Conservation (phyloP, 2,329 filamentous ascomycete genomes). For the Phaeomoniella chlamydospora region DNA sequence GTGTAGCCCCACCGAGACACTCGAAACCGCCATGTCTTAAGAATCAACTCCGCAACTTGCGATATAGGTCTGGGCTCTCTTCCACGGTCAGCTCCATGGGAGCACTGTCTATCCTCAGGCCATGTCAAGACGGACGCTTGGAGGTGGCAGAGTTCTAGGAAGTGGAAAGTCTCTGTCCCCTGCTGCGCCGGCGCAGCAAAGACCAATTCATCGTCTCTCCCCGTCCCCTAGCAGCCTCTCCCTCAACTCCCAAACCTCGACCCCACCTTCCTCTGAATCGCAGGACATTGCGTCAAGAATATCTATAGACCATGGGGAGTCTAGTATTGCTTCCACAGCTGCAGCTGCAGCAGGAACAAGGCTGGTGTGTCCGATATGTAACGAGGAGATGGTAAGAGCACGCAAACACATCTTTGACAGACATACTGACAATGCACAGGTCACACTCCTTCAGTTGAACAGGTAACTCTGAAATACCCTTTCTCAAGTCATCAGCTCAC, state of each 20-base stretch:
- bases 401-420: constrained; percentile 1
- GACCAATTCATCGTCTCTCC: constrained; percentile 35
- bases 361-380: constrained; percentile 93
- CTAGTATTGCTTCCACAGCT: constrained; percentile 26
- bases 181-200: constrained; percentile 27
- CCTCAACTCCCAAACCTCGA: constrained; percentile 60
- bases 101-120: constrained; percentile 11
- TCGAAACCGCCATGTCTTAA: background rate
- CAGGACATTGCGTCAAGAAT: constrained; percentile 75
- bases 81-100: constrained; percentile 17
- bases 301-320: constrained; percentile 48
- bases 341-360: constrained; percentile 46
- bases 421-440: constrained; percentile 30
- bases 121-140: constrained; percentile 79
- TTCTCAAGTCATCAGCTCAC: constrained; percentile 1
- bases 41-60: background rate
- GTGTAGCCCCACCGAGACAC: background rate
- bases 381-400: constrained; percentile 76
- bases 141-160: constrained; percentile 82
- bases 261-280: constrained; percentile 54
- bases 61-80: background rate
- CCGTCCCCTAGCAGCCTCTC: constrained; percentile 63
- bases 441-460: constrained; percentile 87
- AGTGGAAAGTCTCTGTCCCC: constrained; percentile 72
- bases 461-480: constrained; percentile 29